phyloP scores from a whole-genome alignment of 2,329 filamentous ascomycete genomes.

The Gremmenia infestans region DNA sequence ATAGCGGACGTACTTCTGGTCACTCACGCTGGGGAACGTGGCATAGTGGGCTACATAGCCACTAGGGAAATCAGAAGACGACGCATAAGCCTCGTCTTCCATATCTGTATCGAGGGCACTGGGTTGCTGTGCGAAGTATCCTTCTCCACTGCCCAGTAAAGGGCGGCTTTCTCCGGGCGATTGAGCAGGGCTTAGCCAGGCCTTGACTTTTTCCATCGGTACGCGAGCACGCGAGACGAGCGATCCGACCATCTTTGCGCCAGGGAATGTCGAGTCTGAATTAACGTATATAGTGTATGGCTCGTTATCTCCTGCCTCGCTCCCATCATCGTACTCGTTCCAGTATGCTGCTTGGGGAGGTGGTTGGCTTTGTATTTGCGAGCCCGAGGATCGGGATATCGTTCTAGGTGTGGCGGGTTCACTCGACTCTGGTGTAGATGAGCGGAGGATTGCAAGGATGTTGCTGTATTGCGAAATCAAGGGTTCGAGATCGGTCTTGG shows the following conservation, averaged over 20 bases:
- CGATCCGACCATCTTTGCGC: slow-evolving; percentile 45
- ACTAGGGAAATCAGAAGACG: slow-evolving; percentile 40
- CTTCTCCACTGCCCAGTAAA: slow-evolving; percentile 22
- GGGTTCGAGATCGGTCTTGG: slow-evolving; percentile 56
- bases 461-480: slow-evolving; percentile 48
- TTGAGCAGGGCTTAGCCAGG: slow-evolving; percentile 41
- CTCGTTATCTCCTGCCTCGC: slow-evolving; percentile 55
- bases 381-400: slow-evolving; percentile 19
- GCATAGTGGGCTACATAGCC: slow-evolving; percentile 53
- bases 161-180: slow-evolving; percentile 24
- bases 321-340: slow-evolving; percentile 84
- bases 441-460: slow-evolving; percentile 43
- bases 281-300: slow-evolving; percentile 71
- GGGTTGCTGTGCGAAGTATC: slow-evolving; percentile 17
- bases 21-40: slow-evolving; percentile 45
- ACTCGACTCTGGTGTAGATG: slow-evolving; percentile 32
- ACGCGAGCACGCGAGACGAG: slow-evolving; percentile 40
- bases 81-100: slow-evolving; percentile 47
- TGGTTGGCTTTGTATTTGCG: slow-evolving; percentile 7
- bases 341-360: slow-evolving; percentile 51
- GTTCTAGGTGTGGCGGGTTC: slow-evolving; percentile 14
- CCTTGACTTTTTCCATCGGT: slow-evolving; percentile 47
- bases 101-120: slow-evolving; percentile 38
- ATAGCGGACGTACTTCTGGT: slow-evolving; percentile 46
- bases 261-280: slow-evolving; percentile 52